Base-by-base conservation (phyloP, 1,139 yeast species). In the Candida sanyaensis region DNA sequence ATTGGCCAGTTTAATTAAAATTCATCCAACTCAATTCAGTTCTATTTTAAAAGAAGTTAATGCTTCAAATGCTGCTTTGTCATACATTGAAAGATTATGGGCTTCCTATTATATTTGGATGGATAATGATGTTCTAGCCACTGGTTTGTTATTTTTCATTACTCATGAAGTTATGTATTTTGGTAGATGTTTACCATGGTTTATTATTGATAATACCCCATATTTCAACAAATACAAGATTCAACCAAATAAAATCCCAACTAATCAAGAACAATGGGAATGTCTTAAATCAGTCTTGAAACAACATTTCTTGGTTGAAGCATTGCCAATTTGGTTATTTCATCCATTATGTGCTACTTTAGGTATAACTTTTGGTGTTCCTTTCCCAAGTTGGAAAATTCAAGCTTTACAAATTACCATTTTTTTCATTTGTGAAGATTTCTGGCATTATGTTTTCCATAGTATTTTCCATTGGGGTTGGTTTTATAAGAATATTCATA, bases 371-470 rank as follows among this genome's bases (percentile, higher is more conserved):
- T 81, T 83, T 58, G 77, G 79, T 42, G 96, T 91, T 7, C 97
- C 97, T 12, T 91, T 92, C 77, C 97, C 97, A 37, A 59, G 78
- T 11, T 63, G 73, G 64, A 69, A 68, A 48, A 78, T 79, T 29
- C 83, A 88, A 73, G 65, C 71, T 27, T 58, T 71, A 43, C 98
- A 92, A 66, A 78, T 91, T 48, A 74, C 80, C 4, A 59, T 87
- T 5, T 90, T 92, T 71, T 91, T 92, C 68, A 77, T 89, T 42
- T 69, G 88, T 56, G 98, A 92, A 71, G 98, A 92, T 64, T 77
- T 90, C 51, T 92, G 97, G 97, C 98, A 92, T 68, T 92, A 92
- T 75, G 86, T 95, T 88, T 86, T 87, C 63, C 98, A 92, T 70
- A 82, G 98, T 58, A 77, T 84, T 32, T 83, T 92, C 68, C 98